Evolutionary conservation across 768 basidiomycete species (phyloP), one percentile per base, ranked within the genome.

Genomic region (Lactarius psammicola): DNA sequence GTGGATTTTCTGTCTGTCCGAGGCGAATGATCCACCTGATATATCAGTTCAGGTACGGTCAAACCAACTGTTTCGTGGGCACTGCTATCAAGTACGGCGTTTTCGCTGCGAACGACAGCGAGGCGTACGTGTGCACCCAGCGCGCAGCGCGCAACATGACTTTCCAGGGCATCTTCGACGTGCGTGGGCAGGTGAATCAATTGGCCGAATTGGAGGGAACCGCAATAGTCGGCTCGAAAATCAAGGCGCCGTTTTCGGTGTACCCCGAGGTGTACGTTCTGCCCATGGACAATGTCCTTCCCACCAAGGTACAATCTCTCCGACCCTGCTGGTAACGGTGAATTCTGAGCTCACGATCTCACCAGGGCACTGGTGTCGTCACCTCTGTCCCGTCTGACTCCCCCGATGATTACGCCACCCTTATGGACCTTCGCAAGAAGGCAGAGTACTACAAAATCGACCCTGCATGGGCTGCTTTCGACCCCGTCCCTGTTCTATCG

Each of bases 331-430:
- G 8, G 3, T n/a, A 30, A n/a, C 26, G 38, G 34, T 17, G 49
- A 63, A 8, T 53, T 11, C 2, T 3, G 55, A 23, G 3, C 62
- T 73, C 59, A 72, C 44, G 7, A 7, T 13, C 55, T 31, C 62
- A 55, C 3, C 68, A 90, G 89, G 97, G 97, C 72, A 98, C 96
- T 15, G 97, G 96, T 68, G 94, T 99, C 34, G 97, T 99, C 72
- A 97, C 95, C 5, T 98, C 94, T 46, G 95, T 97, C 7, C 95
- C 97, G 0, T 97, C 97, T 9, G 97, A 99, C 75, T 98, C 97
- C 5, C 97, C 97, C 4, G 97, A 98, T 75, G 97, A 99, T 75
- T 98, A 86, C 77, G 85, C 87, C 70, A 96, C 94, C 4, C 81
- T 94, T 59, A 86, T 86, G 71, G 96, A 98, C 73, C 82, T 99